Evolutionary conservation across 2,329 filamentous ascomycete species (phyloP).

Genomic region (Talaromyces sp.): DNA sequence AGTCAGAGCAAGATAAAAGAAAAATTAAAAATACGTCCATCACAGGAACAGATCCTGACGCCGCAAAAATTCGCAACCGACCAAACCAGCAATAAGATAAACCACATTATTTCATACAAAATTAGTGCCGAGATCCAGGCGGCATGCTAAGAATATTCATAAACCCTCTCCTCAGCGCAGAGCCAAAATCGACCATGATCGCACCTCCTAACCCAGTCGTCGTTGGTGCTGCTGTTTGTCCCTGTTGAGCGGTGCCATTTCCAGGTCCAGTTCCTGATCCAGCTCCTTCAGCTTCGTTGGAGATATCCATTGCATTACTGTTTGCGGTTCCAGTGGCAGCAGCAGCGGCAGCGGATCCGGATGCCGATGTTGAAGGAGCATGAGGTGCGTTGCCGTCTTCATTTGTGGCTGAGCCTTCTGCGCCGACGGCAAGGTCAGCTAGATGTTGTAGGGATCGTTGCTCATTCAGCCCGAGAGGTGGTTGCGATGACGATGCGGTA

Average conservation of each 20-base stretch:
- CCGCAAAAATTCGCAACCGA: neutral
- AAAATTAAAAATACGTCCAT: neutral
- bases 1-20: neutral
- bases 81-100: too few relatives aligned
- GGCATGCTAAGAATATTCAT: slow-evolving; percentile 17
- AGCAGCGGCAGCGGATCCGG: neutral
- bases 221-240: neutral
- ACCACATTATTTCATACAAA: neutral
- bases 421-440: slow-evolving; percentile 44
- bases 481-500: slow-evolving; percentile 16
- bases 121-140: slow-evolving; percentile 7
- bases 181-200: slow-evolving; percentile 11
- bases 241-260: neutral
- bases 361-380: neutral
- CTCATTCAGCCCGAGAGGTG: slow-evolving; percentile 40
- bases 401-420: slow-evolving; percentile 32
- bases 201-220: neutral
- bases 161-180: slow-evolving; percentile 17
- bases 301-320: neutral
- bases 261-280: neutral
- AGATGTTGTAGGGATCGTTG: slow-evolving; percentile 45
- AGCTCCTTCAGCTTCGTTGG: neutral
- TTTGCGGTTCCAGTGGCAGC: neutral
- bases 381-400: slow-evolving; percentile 20
- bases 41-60: neutral